Percentiles rank a stretch among this genome's conserved stretches.
Conservation (phyloP, 2,329 filamentous ascomycete genomes). For the Fusarium citri region DNA sequence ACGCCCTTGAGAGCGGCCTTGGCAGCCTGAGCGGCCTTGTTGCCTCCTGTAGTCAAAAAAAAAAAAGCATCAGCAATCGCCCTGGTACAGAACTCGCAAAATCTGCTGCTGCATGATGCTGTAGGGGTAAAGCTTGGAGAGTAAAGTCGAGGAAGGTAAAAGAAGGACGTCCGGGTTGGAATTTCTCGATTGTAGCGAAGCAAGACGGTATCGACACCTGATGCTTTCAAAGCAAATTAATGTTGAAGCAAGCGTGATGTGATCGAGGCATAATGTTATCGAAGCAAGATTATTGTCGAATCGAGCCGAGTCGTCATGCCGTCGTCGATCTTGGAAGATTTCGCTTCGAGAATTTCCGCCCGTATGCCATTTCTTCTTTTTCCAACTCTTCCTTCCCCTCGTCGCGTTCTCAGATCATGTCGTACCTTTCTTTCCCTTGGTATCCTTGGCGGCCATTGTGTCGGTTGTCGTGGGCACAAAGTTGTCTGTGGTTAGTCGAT, state of each 20-base stretch:
- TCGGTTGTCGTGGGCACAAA: constrained; percentile 45
- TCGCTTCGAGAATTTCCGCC: constrained; percentile 22
- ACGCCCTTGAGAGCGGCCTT: constrained; percentile 97
- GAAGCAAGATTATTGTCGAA: constrained; percentile 12
- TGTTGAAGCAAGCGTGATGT: not conserved
- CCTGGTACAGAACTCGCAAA: constrained; percentile 78
- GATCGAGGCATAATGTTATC: constrained; percentile 8
- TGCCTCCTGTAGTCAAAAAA: constrained; percentile 65
- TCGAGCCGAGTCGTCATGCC: constrained; percentile 13
- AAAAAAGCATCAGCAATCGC: constrained; percentile 77
- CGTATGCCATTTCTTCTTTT: not conserved
- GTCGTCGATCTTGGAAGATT: constrained; percentile 22
- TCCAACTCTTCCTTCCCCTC: constrained; percentile 14
- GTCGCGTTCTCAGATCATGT: constrained; percentile 46
- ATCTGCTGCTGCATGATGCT: constrained; percentile 78
- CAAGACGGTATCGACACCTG: constrained; percentile 2
- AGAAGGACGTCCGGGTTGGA: constrained; percentile 14
- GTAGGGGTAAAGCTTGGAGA: constrained; percentile 34
- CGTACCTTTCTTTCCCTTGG: constrained; percentile 64
- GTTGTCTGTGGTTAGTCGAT: constrained; percentile 44
- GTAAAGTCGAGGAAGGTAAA: constrained; percentile 9
- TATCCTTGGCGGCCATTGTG: constrained; percentile 52
- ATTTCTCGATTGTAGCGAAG: constrained; percentile 24
- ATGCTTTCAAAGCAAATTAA: not conserved
- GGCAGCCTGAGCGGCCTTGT: constrained; percentile 79